phyloP scores from a whole-genome alignment of 2,329 filamentous ascomycete species.

The Pyrenochaeta sp. region DNA sequence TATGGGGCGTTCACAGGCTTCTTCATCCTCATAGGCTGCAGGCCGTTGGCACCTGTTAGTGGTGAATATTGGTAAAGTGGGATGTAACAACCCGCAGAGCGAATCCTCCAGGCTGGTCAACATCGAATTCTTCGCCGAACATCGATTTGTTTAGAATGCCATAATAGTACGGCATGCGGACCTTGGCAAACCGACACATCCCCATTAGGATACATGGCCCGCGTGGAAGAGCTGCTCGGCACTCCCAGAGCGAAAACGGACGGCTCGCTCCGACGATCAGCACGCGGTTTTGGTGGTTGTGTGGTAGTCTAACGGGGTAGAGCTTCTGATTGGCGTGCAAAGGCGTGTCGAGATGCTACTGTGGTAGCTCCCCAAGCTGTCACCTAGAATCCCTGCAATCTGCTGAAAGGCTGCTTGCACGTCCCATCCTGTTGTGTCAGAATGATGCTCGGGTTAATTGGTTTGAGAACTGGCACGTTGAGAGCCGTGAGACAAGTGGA shows the following conservation, averaged over 20 bases:
- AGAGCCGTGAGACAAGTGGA: conserved; percentile 9
- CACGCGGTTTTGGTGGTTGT: background rate
- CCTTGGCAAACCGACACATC: conserved; percentile 1
- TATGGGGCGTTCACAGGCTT: no score
- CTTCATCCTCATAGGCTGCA: no score
- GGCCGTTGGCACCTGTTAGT: no score
- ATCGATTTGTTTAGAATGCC: conserved; percentile 18
- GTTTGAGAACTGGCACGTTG: conserved; percentile 1
- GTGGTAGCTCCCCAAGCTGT: conserved; percentile 4
- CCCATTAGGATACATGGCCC: background rate
- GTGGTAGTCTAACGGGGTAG: background rate
- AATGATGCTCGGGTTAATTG: conserved; percentile 9
- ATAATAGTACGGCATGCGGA: conserved; percentile 8
- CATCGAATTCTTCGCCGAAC: conserved; percentile 1
- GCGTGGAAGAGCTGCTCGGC: background rate
- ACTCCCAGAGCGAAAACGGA: background rate
- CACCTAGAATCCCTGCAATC: background rate
- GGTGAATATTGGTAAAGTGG: no score
- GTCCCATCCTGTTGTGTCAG: conserved; percentile 6
- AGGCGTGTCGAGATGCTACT: background rate
- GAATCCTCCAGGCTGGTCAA: background rate
- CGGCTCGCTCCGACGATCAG: background rate
- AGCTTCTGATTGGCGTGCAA: background rate
- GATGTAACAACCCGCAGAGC: no score
- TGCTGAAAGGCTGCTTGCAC: background rate